Evolutionary conservation across 129 eudicot species (phyloP), one percentile per base, ranked within the genome.

Genomic region (Rutidosis leptorrhynchoides): DNA sequence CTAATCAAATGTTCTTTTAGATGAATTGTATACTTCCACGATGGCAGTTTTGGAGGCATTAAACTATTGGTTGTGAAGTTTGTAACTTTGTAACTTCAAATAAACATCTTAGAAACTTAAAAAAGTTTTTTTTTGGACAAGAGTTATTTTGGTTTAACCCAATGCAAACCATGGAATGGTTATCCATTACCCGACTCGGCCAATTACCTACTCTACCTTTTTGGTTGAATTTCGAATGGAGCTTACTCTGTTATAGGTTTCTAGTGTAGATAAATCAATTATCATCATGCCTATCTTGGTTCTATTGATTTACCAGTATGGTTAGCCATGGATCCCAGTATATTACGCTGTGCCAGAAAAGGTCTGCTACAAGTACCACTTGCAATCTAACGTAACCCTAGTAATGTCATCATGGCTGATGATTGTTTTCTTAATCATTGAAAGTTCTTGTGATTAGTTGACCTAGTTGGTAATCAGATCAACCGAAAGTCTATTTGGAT

Each of bases 341-440:
- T 92, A 80, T 80, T 92, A 53, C 88, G 83, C 2, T 96, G 90
- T 64, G 95, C 83, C 7, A 89, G 86, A 28, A 95, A 92, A 59
- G 82, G 85, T 73, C 76, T 92, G 64, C 80, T 92, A 80, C 95
- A 83, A 83, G 85, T 80, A 54, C 90, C 90, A 30, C 85, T 77
- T 71, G 74, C 87, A 51, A 81, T 71, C 46, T 89, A 85, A 77
- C 87, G 89, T 25, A 87, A 82, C 75, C 98, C 98, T 11, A 78
- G 94, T 71, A 82, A 66, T 62, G 62, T 92, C 37, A 62, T 88
- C n/a, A 78, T 92, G 19, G 98, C 98, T 9, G 90, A 87, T 78
- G 98, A 92, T 73, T 87, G 91, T 66, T 92, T 92, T 76, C 81
- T n/a, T n/a, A 83, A 29, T 72, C 76, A 67, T 58, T 66, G 24